Evolutionary conservation across 177 flowering plant species (phyloP).

Genomic region (Telopea speciosissima): DNA sequence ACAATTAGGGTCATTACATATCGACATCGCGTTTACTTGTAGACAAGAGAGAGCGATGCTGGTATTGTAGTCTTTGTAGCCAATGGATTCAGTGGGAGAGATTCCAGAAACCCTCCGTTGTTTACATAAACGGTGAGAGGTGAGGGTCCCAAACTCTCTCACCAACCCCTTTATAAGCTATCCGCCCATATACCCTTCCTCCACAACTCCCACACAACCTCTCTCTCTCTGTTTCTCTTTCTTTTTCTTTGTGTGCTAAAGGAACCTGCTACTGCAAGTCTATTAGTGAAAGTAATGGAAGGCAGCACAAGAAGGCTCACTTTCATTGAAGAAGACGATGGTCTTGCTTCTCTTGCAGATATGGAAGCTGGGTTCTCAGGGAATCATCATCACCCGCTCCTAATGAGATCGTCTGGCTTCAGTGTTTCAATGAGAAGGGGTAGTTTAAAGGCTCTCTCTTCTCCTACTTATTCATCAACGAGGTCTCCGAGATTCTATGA

Average conservation of each 20-base stretch:
- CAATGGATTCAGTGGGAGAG: background rate
- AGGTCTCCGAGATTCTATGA: slow-evolving; percentile 4
- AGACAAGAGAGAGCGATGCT: background rate
- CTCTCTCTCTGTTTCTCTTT: slow-evolving; percentile 9
- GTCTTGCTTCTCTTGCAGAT: slow-evolving; percentile 6
- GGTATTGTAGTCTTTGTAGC: background rate
- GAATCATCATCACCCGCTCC: background rate
- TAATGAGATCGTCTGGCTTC: background rate
- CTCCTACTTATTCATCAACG: background rate
- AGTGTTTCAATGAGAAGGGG: background rate
- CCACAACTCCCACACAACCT: background rate
- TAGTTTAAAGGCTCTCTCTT: background rate
- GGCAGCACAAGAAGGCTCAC: slow-evolving; percentile 10
- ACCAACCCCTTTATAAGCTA: background rate
- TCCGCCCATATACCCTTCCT: background rate
- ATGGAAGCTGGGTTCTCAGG: slow-evolving; percentile 8
- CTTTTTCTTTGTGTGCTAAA: background rate
- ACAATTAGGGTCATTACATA: background rate
- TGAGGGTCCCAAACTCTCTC: background rate
- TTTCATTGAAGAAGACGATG: slow-evolving; percentile 9
- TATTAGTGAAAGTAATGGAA: slow-evolving; percentile 3
- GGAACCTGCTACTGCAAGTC: slow-evolving; percentile 6
- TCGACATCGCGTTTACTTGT: background rate
- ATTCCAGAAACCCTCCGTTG: background rate
- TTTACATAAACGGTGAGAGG: background rate